phyloP scores from a whole-genome alignment of 148 eudicot species.

The Suaeda aralocaspica region DNA sequence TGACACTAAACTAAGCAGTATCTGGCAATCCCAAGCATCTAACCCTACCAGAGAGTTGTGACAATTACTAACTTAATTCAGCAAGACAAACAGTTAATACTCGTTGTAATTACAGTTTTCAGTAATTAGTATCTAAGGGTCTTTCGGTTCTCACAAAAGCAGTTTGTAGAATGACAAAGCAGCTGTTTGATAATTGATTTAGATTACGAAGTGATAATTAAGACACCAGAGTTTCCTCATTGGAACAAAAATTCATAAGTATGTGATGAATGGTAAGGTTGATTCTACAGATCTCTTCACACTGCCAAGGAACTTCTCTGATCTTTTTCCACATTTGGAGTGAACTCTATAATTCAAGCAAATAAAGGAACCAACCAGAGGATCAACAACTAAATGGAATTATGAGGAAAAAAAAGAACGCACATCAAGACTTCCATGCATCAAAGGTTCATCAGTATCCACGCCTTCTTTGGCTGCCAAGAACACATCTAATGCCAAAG shows the following conservation, averaged over 20 bases:
- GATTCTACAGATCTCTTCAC: conserved; percentile 1
- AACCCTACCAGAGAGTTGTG: not conserved
- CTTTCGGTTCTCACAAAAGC: not conserved
- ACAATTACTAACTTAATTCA: not conserved
- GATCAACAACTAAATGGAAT: not conserved
- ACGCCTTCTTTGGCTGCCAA: not conserved
- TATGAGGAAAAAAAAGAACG: not conserved
- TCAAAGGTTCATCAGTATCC: not conserved
- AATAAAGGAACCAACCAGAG: not conserved
- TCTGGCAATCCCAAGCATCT: not conserved
- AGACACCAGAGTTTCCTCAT: not conserved
- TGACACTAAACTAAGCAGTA: not conserved
- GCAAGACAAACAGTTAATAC: not conserved
- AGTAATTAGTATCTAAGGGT: not conserved
- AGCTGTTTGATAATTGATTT: not conserved
- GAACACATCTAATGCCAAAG: not conserved
- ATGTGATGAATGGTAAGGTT: not conserved
- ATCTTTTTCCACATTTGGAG: not conserved
- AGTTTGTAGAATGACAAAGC: not conserved
- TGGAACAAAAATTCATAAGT: not conserved
- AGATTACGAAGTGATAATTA: not conserved
- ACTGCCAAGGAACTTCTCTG: not conserved
- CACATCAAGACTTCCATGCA: not conserved
- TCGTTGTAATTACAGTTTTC: too few species aligned
- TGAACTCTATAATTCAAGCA: not conserved